Percentiles rank a stretch among this genome's conserved stretches.
These are phyloP conservation scores for Trichoderma gracile DNA, from an alignment of 2,329 filamentous ascomycete species.

Conservation along the genomic window DNA sequence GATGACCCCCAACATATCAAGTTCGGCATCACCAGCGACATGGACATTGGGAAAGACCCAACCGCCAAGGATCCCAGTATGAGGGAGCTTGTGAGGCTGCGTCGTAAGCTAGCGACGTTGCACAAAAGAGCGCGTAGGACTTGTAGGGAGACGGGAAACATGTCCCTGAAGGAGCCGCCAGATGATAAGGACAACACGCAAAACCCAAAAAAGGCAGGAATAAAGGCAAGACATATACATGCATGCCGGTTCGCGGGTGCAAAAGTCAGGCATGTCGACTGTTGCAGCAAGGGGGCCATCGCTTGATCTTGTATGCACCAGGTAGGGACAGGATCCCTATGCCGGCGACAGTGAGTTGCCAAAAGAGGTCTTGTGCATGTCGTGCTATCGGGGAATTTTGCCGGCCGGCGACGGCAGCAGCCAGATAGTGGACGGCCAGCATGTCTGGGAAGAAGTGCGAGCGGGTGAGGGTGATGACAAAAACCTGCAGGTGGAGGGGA, in stretches of 20 bases:
- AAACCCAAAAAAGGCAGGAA: neutral
- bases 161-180: neutral
- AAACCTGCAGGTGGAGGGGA: constrained; percentile 18
- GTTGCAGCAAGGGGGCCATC: neutral
- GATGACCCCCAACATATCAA: neutral
- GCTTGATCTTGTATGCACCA: neutral
- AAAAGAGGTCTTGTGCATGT: neutral
- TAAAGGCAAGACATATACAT: neutral
- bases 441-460: constrained; percentile 2
- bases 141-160: neutral
- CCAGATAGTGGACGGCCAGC: neutral
- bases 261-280: neutral
- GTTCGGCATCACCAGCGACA: neutral
- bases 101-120: constrained; percentile 4
- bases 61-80: neutral
- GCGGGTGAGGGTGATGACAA: neutral
- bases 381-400: neutral
- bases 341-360: neutral
- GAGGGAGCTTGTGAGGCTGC: neutral
- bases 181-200: neutral
- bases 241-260: neutral
- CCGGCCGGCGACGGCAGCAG: neutral
- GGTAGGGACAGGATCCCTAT: neutral
- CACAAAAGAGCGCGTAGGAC: constrained; percentile 12
- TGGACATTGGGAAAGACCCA: too few relatives aligned